Base-by-base conservation (phyloP, 83 land plant species). In the Thuja plicata region DNA sequence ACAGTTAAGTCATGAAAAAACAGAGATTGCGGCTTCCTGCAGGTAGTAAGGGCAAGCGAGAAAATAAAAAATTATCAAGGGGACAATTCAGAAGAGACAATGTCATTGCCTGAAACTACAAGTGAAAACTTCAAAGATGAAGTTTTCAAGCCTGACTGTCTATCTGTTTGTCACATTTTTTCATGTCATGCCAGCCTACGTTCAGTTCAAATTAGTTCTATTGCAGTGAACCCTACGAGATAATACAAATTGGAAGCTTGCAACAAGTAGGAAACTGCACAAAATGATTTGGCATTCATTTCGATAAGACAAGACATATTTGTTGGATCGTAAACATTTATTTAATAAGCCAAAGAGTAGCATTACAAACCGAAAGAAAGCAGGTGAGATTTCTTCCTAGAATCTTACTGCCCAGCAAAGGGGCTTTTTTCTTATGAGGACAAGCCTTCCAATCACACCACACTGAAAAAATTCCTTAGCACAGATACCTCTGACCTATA, bases 121-220 rank as follows among this genome's bases (percentile, higher is more conserved):
- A 89, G 66, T 34, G 88, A 21, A 90, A 38, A 55, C 37, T 66
- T 73, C 13, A 88, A 32, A 46, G 94, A 79, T 78, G 95, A 93
- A 45, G 73, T 91, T 45, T 92, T 90, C 78, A 91, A 91, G 84
- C 92, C 93, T n/a, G 99, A 95, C 15, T 91, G 93, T 88, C 96
- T 98, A 81, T 89, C 90, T 32, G 96, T 94, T 86, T 98, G 99
- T 91, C 92, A 92, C 30, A 95, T 98, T 98, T 84, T 96, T 95
- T 84, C 92, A 97, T 91, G 95, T 94, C 50, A 81, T 98, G 45
- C 97, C 99, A 13, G 97, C 97, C 86, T 92, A 95, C 88, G 84
- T 92, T 73, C 92, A 84, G 38, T 84, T 52, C 38, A 84, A 32
- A 52, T 45, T 34, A 84, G 38, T 52, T 24, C 21, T 6, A 84